These are phyloP conservation scores for Agarophyton chilense DNA, from an alignment of 23 red algal genomes.

Conservation along the genomic window DNA sequence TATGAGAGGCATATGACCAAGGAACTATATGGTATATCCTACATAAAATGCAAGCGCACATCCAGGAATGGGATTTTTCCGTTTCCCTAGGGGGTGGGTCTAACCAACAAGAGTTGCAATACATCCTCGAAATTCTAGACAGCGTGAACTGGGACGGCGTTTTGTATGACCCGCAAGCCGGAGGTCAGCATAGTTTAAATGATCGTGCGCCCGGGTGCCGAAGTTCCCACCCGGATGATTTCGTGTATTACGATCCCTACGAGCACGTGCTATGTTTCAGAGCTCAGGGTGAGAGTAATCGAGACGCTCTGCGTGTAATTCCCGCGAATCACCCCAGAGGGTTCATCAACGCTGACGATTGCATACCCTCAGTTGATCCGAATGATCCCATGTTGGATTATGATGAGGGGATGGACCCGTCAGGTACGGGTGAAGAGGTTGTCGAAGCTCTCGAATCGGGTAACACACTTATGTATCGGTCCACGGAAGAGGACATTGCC, in stretches of 20 bases:
- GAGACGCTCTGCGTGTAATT: neutral
- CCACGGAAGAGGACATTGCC: neutral
- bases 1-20: conserved; percentile 2
- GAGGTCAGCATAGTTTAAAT: neutral
- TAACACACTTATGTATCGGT: neutral
- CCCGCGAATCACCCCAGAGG: neutral
- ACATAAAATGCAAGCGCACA: neutral
- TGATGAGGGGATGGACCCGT: neutral
- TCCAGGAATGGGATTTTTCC: neutral
- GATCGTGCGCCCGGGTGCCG: neutral
- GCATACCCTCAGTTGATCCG: neutral
- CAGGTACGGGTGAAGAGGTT: neutral
- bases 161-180: neutral
- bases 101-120: neutral
- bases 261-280: neutral
- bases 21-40: neutral
- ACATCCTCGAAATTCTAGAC: neutral
- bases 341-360: neutral
- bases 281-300: neutral
- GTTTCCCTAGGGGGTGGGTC: neutral
- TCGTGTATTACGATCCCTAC: neutral
- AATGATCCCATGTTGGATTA: neutral
- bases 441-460: neutral
- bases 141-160: conserved; percentile 1
- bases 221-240: neutral